Evolutionary conservation across 257 asterid species (phyloP).

Genomic region (Solanum virginianum): DNA sequence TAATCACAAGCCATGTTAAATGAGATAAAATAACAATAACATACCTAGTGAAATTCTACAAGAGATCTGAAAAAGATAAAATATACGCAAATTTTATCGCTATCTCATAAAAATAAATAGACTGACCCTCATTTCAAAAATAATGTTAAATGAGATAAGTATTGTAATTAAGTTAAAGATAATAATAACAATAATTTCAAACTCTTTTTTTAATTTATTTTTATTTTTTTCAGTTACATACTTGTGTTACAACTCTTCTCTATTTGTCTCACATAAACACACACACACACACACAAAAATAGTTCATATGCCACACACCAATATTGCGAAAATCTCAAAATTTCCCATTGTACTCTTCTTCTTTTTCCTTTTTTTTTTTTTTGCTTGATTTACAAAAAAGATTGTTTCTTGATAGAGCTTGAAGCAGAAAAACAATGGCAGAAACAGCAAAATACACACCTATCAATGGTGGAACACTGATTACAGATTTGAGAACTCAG

Average conservation of each 20-base stretch:
- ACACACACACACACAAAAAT: neutral
- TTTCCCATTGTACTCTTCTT: neutral
- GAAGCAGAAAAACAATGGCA: slow-evolving; percentile 25
- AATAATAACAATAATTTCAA: neutral
- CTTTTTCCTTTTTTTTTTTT: neutral
- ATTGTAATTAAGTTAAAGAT: neutral
- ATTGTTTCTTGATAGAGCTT: neutral
- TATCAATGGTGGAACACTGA: slow-evolving; percentile 32
- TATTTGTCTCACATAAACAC: neutral
- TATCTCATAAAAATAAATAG: too few relatives aligned
- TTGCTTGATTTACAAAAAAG: neutral
- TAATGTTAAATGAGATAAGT: neutral
- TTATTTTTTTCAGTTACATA: neutral
- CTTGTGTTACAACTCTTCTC: neutral
- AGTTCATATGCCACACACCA: neutral
- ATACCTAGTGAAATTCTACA: too few relatives aligned
- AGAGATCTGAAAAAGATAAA: too few relatives aligned
- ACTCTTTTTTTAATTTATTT: neutral
- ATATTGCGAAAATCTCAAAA: neutral
- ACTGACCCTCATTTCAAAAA: neutral
- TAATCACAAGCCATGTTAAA: neutral
- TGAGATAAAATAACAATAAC: too few relatives aligned
- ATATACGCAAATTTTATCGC: too few relatives aligned
- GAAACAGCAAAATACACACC: slow-evolving; percentile 48
- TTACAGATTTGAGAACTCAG: slow-evolving; percentile 50